phyloP scores from a whole-genome alignment of 1,284 basidiomycete genomes.

The Irpex sp. region DNA sequence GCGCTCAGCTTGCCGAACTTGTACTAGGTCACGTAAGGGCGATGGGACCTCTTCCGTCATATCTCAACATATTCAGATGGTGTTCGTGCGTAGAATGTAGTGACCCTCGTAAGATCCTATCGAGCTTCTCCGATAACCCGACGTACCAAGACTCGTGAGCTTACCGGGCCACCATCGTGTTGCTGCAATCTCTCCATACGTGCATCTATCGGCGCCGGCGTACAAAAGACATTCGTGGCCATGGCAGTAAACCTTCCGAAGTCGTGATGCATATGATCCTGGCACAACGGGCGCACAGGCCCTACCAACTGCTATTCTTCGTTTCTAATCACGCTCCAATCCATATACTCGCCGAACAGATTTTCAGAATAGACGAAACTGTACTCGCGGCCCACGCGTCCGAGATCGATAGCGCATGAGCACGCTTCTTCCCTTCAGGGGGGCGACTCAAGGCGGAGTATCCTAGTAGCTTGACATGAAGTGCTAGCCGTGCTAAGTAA shows the following conservation, averaged over 20 bases:
- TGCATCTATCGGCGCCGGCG: neutral
- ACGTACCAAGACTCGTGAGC: neutral
- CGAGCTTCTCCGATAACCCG: neutral
- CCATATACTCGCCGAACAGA: neutral
- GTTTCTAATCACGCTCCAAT: neutral
- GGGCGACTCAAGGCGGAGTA: no score
- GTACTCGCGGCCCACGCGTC: no score
- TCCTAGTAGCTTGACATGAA: no score
- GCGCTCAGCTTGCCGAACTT: neutral
- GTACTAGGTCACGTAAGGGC: no score
- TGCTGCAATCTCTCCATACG: no score
- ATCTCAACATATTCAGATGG: no score
- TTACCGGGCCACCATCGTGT: no score
- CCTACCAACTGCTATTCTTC: neutral
- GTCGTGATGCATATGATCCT: neutral
- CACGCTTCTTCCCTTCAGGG: no score
- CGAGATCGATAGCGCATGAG: no score
- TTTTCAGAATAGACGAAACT: no score
- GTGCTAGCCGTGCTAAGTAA: neutral
- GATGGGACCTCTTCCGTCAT: no score
- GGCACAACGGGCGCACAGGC: neutral
- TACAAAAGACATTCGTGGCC: neutral
- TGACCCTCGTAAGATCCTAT: neutral
- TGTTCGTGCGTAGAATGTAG: no score
- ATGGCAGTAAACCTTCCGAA: neutral